Base-by-base conservation (phyloP, 495 filamentous ascomycete species). In the Oleoguttula mirabilis region DNA sequence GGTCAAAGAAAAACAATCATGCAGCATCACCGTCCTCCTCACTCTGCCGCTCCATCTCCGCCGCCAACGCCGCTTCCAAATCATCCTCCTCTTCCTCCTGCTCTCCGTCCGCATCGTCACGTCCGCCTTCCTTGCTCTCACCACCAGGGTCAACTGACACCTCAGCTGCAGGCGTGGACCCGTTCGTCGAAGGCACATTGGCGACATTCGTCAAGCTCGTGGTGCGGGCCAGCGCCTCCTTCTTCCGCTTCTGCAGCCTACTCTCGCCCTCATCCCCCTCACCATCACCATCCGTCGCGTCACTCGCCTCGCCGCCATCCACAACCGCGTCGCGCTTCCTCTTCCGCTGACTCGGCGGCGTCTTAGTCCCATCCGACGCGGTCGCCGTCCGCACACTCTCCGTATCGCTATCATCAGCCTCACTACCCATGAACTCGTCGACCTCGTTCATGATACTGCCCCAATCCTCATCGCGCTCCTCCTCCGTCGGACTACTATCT, bases 341-440 rank as follows among this genome's bases (percentile, higher is more conserved):
- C 53, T 43, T 59, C 55, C 38, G 53, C 47, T 10, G 37, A 43
- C 11, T 51, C 39, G 39, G 40, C 28, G 39, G 50, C n/a, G 39
- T 48, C 27, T 10, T 36, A 24, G 25, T n/a, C 25, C 32, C 35
- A 16, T 31, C 43, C 12, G 36, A 32, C 12, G 15, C 10, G 15
- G 25, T 22, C 31, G 28, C 30, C 4, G 7, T 48, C 34, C 24
- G 27, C 28, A 35, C 20, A 15, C 11, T 51, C 57, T 24, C 60
- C 57, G 7, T 14, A 32, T 73, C 68, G 12, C 43, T 46, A 20
- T 52, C 55, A 6, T 66, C 79, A 33, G 76, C 76, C 15, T 79
- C 75, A 17, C 69, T 73, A 10, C 71, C 80, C 45, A 90, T 64
- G 50, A 90, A 92, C 14, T 87, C 84, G 31, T 76, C 70, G 4